Base-by-base conservation (phyloP, 768 basidiomycete genomes). In the Clitopilus hobsonii region DNA sequence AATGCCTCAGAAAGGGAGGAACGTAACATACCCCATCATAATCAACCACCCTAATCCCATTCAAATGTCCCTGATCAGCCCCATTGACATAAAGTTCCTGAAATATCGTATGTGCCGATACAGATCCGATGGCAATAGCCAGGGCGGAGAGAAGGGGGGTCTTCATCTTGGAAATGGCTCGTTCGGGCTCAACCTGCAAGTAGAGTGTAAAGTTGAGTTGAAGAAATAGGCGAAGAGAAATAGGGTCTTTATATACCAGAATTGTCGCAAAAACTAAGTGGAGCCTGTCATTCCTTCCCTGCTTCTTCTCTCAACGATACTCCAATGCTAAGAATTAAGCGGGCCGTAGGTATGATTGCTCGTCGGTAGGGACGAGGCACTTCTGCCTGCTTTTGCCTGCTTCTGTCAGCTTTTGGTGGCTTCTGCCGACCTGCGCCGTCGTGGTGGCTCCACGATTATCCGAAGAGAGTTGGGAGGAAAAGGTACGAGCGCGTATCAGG, bases 21-120 rank as follows among this genome's bases (percentile, higher is more conserved):
- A n/a, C n/a, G 38, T 7, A 10, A 58, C 63, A 30, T 58, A 66
- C 65, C 0, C 74, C 77, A 55, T 80, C 77, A 56, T 78, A 81
- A 50, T 70, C 68, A 18, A 75, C 75, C 11, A 71, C 65, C 49
- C 77, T 59, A 59, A 79, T 78, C 18, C 77, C 74, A 16, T 56
- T 67, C 45, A 69, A 53, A 54, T 77, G 73, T 55, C 78, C 74
- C 67, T 78, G 71, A 54, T 62, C 52, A 60, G 74, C 79, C 16
- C 80, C 80, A 59, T 83, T 82, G 48, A 82, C 77, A 56, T 74
- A 78, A 29, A 81, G 55, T 65, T 80, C 71, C 75, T 78, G 81
- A 64, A 83, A 80, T 55, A 84, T 81, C 20, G 76, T 74, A 58
- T 82, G 81, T 5, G 74, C 81, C 22, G 70, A 73, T 41, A 64